Conservation (phyloP, 2,329 filamentous ascomycete genomes). For the Aspergillus phoenicis region DNA sequence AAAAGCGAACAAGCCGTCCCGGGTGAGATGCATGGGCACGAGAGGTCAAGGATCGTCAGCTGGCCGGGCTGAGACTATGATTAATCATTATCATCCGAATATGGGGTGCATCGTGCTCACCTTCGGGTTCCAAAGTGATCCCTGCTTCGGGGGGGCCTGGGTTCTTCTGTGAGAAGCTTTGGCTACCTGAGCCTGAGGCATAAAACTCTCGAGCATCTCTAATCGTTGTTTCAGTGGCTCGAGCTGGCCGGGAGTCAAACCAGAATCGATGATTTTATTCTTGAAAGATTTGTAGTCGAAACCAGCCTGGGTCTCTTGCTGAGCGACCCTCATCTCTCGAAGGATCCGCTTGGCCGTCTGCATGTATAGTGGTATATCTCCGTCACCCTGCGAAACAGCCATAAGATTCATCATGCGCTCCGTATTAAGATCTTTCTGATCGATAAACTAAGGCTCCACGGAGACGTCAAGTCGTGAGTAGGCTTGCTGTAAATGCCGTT, state of each 20-base stretch:
- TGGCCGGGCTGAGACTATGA: slow-evolving; percentile 9
- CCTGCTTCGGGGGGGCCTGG: neutral
- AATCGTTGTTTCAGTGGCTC: slow-evolving; percentile 24
- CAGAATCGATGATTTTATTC: slow-evolving; percentile 1
- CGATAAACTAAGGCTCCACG: slow-evolving; percentile 56
- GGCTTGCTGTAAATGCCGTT: slow-evolving; percentile 29
- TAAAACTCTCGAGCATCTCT: slow-evolving; percentile 26
- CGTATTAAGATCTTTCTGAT: slow-evolving; percentile 58
- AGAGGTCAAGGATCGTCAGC: slow-evolving; percentile 26
- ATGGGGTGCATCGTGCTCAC: slow-evolving; percentile 6
- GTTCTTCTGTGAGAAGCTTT: neutral
- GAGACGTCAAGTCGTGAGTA: slow-evolving; percentile 52
- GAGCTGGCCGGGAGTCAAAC: slow-evolving; percentile 17
- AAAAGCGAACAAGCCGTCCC: slow-evolving; percentile 27
- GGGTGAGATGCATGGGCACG: slow-evolving; percentile 24
- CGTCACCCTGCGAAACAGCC: slow-evolving; percentile 51
- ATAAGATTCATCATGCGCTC: slow-evolving; percentile 63
- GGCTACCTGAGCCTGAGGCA: slow-evolving; percentile 15
- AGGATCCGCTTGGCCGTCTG: slow-evolving; percentile 60
- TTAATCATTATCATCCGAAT: neutral
- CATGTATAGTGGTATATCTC: slow-evolving; percentile 58
- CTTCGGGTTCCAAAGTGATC: slow-evolving; percentile 16
- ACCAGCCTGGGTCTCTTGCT: slow-evolving; percentile 37
- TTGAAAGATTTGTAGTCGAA: slow-evolving; percentile 60
- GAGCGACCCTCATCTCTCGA: slow-evolving; percentile 51